Conservation (phyloP, 257 asterid species). For the Fraxinus pennsylvanica region DNA sequence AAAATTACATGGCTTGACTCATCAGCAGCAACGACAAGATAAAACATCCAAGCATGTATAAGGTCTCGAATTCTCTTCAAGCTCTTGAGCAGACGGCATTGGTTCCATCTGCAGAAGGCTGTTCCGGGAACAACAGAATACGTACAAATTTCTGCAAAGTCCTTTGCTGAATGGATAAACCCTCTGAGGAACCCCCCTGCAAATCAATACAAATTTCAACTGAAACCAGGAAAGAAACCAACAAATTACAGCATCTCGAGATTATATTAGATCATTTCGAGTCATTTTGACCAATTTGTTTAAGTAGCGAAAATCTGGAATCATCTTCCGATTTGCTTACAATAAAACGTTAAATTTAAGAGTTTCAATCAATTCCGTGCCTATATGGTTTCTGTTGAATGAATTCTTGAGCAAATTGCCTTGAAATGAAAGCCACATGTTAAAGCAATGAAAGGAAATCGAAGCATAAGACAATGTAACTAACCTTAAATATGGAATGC, state of each 20-base stretch:
- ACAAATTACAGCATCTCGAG: not conserved
- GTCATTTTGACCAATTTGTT: not conserved
- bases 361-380: not conserved
- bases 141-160: slow-evolving; percentile 74
- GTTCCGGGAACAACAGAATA: slow-evolving; percentile 60
- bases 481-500: slow-evolving; percentile 81
- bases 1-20: not conserved
- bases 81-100: slow-evolving; percentile 64
- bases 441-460: slow-evolving; percentile 3
- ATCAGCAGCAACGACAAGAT: slow-evolving; percentile 81
- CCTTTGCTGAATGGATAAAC: slow-evolving; percentile 88
- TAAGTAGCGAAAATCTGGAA: not conserved
- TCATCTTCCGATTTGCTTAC: not conserved
- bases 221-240: not conserved
- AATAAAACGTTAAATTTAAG: not conserved
- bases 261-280: no score
- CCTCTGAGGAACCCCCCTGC: slow-evolving; percentile 86
- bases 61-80: slow-evolving; percentile 73
- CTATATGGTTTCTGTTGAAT: not conserved
- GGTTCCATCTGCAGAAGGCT: slow-evolving; percentile 62
- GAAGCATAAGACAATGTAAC: slow-evolving; percentile 24
- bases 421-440: slow-evolving; percentile 9
- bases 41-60: slow-evolving; percentile 69
- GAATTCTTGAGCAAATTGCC: not conserved
- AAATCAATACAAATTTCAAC: slow-evolving; percentile 19